phyloP scores from a whole-genome alignment of 306 rosid species.

The Mimosa pudica region DNA sequence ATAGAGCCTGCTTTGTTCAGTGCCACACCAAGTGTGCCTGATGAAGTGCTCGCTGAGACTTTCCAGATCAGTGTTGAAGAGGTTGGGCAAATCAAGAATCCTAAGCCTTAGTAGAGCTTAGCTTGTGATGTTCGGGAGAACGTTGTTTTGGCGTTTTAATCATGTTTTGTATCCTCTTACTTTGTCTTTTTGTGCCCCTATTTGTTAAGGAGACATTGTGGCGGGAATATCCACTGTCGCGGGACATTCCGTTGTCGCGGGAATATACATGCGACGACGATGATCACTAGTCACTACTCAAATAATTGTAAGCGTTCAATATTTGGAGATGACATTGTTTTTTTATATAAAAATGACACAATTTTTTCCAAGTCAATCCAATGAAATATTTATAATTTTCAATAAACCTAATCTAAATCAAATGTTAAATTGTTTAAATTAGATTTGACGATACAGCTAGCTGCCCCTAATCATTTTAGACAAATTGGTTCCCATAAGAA shows the following conservation, averaged over 20 bases:
- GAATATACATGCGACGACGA: background rate
- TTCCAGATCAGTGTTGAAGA: conserved; percentile 27
- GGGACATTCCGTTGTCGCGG: background rate
- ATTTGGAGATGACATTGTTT: background rate
- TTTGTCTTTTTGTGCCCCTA: background rate
- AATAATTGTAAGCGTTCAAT: background rate
- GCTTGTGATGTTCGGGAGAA: background rate
- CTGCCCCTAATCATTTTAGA: no score
- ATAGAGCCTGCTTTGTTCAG: conserved; percentile 26
- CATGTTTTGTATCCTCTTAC: background rate
- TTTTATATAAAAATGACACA: no score
- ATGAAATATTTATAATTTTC: no score
- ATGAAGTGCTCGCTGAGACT: conserved; percentile 20
- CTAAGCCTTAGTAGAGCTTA: background rate
- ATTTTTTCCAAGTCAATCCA: no score
- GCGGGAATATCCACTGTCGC: background rate
- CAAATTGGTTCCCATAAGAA: no score
- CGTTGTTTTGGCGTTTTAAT: background rate
- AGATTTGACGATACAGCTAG: no score
- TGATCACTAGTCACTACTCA: background rate
- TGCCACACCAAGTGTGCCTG: conserved; percentile 34
- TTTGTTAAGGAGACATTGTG: background rate
- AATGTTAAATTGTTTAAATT: no score
- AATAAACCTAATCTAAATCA: no score
- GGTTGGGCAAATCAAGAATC: conserved; percentile 32